phyloP scores from a whole-genome alignment of 2,329 filamentous ascomycete genomes.

The Xylariaceae sp. region DNA sequence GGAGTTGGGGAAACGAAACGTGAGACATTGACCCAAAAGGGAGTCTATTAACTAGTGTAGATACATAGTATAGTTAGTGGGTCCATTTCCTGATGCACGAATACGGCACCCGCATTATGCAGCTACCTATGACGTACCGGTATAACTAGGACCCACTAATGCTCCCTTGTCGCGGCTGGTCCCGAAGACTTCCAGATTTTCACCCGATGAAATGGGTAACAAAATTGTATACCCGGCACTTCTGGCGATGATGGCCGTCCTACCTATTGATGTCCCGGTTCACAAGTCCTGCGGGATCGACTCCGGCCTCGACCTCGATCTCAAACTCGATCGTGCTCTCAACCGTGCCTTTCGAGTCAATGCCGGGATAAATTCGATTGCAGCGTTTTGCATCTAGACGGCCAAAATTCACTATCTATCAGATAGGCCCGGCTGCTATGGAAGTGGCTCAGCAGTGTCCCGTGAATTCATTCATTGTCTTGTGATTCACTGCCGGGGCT shows the following conservation, averaged over 20 bases:
- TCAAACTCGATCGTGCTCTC: not conserved
- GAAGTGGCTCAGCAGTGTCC: not conserved
- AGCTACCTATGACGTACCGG: not conserved
- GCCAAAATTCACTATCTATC: not conserved
- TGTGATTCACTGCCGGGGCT: slow-evolving; percentile 13
- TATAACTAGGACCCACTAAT: not conserved
- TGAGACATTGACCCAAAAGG: not conserved
- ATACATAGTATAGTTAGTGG: not conserved
- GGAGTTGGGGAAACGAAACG: not conserved
- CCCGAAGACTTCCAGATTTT: not conserved
- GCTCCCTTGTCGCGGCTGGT: not conserved
- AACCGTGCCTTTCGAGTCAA: not conserved
- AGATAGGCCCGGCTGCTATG: not conserved
- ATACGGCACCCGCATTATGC: not conserved
- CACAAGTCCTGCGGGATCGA: not conserved
- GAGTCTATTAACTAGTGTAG: too few relatives aligned
- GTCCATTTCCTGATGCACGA: not conserved
- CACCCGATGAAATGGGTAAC: not conserved
- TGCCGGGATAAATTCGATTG: not conserved
- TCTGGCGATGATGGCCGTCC: not conserved
- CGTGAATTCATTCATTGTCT: not conserved
- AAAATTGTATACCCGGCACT: too few relatives aligned
- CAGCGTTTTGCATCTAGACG: not conserved
- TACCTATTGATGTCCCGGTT: not conserved
- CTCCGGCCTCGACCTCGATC: not conserved